phyloP scores from a whole-genome alignment of 768 basidiomycete species.

The Pholiota microspora region DNA sequence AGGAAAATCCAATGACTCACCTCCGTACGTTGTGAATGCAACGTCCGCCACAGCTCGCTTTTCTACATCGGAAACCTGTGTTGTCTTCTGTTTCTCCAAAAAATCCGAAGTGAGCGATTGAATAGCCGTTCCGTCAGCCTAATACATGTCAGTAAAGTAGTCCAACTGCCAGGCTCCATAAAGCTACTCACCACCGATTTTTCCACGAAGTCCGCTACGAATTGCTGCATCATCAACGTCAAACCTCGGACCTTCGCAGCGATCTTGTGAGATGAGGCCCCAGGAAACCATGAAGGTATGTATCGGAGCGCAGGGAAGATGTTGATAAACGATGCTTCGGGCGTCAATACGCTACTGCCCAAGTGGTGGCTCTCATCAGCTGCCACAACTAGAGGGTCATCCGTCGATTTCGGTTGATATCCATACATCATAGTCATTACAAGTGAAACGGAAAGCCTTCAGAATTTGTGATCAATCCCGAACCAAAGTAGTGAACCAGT shows the following conservation, averaged over 20 bases:
- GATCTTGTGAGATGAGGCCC: conserved; percentile 6
- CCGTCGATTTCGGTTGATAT: conserved; percentile 10
- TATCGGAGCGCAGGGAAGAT: conserved; percentile 11
- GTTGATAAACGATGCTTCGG: conserved; percentile 12
- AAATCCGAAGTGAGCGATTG: conserved; percentile 2
- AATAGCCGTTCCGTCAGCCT: not conserved
- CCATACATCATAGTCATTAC: conserved; percentile 18
- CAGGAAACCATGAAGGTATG: conserved; percentile 15
- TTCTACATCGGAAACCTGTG: not conserved
- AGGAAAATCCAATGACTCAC: too few species aligned
- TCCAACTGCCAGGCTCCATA: not conserved
- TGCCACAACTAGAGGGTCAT: conserved; percentile 12
- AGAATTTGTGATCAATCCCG: too few species aligned
- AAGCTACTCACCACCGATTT: conserved; percentile 6
- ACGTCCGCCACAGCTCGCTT: not conserved
- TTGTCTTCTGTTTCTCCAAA: not conserved
- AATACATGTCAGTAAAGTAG: too few species aligned
- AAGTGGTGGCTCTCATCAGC: conserved; percentile 6
- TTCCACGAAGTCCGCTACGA: conserved; percentile 7
- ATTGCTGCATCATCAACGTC: conserved; percentile 1
- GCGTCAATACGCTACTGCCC: conserved; percentile 4
- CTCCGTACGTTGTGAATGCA: conserved; percentile 2
- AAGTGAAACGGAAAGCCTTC: conserved; percentile 16
- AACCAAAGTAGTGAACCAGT: too few species aligned
- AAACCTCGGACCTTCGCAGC: not conserved